These are phyloP conservation scores for Amanita fuliginea DNA, from an alignment of 768 basidiomycete genomes.

Conservation along the genomic window DNA sequence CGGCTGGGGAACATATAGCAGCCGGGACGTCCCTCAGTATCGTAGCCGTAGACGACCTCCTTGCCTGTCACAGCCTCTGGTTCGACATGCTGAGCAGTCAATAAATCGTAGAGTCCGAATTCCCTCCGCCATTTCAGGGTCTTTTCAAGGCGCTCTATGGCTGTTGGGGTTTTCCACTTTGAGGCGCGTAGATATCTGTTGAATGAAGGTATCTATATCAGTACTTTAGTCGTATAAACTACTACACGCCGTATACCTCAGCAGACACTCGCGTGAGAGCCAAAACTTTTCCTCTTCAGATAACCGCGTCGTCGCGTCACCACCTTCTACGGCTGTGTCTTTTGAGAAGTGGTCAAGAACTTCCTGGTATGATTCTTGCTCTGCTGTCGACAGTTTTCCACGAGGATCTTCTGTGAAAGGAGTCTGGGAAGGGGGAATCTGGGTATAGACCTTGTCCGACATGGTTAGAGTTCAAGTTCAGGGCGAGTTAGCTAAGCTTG, in stretches of 20 bases:
- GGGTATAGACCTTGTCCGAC: constrained; percentile 20
- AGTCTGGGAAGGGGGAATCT: constrained; percentile 20
- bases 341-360: constrained; percentile 51
- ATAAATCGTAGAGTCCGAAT: constrained; percentile 54
- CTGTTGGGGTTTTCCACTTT: constrained; percentile 54
- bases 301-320: constrained; percentile 31
- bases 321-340: constrained; percentile 27
- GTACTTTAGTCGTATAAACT: not conserved
- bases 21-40: constrained; percentile 50
- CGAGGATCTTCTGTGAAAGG: constrained; percentile 20
- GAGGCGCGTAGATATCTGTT: constrained; percentile 63
- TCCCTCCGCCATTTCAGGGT: constrained; percentile 77
- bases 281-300: constrained; percentile 67
- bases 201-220: not conserved
- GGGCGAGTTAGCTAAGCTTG: no score
- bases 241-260: constrained; percentile 32
- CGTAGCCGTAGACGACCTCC: constrained; percentile 68
- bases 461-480: constrained; percentile 5
- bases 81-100: constrained; percentile 55
- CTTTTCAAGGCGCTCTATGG: constrained; percentile 56
- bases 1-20: constrained; percentile 58
- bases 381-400: constrained; percentile 26
- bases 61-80: constrained; percentile 82
- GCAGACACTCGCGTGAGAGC: constrained; percentile 68
- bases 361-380: constrained; percentile 37